These are phyloP conservation scores for Xylaria grammica DNA, from an alignment of 495 filamentous ascomycete species.

Conservation along the genomic window DNA sequence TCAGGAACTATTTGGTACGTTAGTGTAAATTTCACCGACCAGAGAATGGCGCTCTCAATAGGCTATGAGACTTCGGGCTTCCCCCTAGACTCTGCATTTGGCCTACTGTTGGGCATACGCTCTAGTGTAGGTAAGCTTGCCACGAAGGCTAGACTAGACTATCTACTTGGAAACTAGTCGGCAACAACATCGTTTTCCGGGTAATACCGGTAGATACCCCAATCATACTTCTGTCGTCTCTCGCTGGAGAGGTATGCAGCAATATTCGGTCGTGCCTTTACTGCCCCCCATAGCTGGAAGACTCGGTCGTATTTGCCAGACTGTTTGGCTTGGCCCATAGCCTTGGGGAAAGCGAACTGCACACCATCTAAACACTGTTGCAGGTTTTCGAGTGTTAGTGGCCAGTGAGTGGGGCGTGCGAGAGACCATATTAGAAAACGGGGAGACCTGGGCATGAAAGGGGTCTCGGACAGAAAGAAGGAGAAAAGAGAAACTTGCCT, in stretches of 20 bases:
- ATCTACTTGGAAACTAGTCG: slow-evolving; percentile 1
- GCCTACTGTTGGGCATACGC: no score
- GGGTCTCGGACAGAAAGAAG: not conserved
- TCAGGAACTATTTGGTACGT: no score
- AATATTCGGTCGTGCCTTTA: slow-evolving; percentile 59
- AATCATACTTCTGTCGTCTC: slow-evolving; percentile 57
- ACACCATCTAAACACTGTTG: slow-evolving; percentile 53
- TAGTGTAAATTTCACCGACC: no score
- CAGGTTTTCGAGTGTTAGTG: not conserved
- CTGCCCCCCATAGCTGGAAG: slow-evolving; percentile 59
- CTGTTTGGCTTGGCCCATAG: slow-evolving; percentile 49
- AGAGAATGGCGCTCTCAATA: no score
- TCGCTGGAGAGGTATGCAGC: slow-evolving; percentile 66
- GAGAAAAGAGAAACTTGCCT: slow-evolving; percentile 37
- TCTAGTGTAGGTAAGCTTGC: no score
- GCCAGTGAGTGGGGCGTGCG: not conserved
- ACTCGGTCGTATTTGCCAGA: slow-evolving; percentile 56
- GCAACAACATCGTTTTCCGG: slow-evolving; percentile 59
- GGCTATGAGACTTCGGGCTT: no score
- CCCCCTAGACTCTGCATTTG: no score
- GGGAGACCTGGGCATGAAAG: not conserved
- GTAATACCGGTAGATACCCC: slow-evolving; percentile 67
- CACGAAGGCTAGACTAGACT: no score
- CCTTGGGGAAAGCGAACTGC: slow-evolving; percentile 68
- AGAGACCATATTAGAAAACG: not conserved